Evolutionary conservation across 2,329 filamentous ascomycete genomes (phyloP).

Genomic region (Penicillium sp.): DNA sequence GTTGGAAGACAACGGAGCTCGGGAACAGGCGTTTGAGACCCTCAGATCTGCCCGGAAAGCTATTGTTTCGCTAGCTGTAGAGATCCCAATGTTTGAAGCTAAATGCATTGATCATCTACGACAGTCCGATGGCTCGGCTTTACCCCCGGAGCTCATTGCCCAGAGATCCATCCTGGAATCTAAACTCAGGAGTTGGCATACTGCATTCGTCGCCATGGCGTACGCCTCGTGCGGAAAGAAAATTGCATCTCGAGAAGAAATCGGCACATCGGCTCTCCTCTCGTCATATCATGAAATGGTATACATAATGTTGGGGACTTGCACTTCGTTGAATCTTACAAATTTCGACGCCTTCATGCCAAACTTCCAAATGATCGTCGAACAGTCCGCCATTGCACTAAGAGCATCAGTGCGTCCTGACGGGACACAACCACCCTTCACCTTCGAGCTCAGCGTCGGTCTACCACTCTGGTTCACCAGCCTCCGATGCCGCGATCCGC

Average conservation of each 20-base stretch:
- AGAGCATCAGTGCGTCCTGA: conserved; percentile 20
- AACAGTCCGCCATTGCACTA: conserved; percentile 27
- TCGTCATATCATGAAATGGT: conserved; percentile 27
- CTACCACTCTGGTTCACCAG: conserved; percentile 35
- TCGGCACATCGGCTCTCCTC: conserved; percentile 24
- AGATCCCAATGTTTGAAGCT: conserved; percentile 27
- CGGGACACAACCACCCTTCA: conserved; percentile 32
- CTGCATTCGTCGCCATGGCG: conserved; percentile 23
- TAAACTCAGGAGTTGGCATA: conserved; percentile 26
- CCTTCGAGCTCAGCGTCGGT: conserved; percentile 33
- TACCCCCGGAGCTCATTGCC: conserved; percentile 17
- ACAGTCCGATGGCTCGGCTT: conserved; percentile 1
- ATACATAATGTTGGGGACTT: conserved; percentile 24
- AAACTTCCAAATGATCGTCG: conserved; percentile 31
- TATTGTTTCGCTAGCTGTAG: conserved; percentile 25
- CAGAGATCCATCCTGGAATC: conserved; percentile 17
- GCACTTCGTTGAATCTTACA: conserved; percentile 20
- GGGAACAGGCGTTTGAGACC: conserved; percentile 14
- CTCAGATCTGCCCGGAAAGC: conserved; percentile 30
- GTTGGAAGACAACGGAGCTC: conserved; percentile 13
- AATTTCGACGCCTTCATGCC: conserved; percentile 24
- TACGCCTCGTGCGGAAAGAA: neutral
- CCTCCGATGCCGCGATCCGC: conserved; percentile 36
- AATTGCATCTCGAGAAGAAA: conserved; percentile 13
- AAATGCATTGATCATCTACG: conserved; percentile 20